Evolutionary conservation across 495 filamentous ascomycete species (phyloP), one percentile per base, ranked within the genome.

Genomic region (Trichoderma orchidacearum): DNA sequence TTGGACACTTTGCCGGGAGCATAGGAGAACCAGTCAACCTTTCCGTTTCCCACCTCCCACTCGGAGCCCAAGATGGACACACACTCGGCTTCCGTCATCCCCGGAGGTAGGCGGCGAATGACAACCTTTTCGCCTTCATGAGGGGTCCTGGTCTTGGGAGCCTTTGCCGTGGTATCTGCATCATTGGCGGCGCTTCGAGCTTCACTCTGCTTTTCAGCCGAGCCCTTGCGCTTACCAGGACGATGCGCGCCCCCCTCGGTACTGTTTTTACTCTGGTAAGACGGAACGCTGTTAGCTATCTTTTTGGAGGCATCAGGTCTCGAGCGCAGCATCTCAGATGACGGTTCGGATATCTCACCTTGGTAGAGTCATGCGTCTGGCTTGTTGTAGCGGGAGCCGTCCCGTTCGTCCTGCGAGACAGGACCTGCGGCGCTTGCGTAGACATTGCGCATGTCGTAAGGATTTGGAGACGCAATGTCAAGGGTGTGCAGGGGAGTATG

Each of bases 81-180:
- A 53, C 96, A 90, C 61, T 98, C 93, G 0, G 74, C 68, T 61
- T 89, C 83, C 3, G 86, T 95, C 59, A 97, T 73, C 1, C 86
- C 86, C 6, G 93, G 94, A 3, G 93, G 88, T 11, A 98, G 78
- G 54, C 91, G 79, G 57, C 93, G 81, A 17, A 95, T 70, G n/a
- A 93, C 71, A 8, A 96, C 76, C 73, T 96, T 98, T 60, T 94
- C 77, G 38, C 86, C 84, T 30, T 81, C 78, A 27, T 74, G 68
- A 9, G 80, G 66, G 5, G 79, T 70, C 62, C 84, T 90, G n/a
- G 72, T 69, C 56, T 75, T 68, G 41, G 66, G 35, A 1, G 72
- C 60, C 45, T 74, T 77, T 45, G 77, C 58, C 52, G 77, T 68
- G 60, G n/a, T n/a, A n/a, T 85, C 86, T 57, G 82, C 63, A 18